phyloP scores from a whole-genome alignment of 192 early-diverging fungal species.

The Coemansia sp. region DNA sequence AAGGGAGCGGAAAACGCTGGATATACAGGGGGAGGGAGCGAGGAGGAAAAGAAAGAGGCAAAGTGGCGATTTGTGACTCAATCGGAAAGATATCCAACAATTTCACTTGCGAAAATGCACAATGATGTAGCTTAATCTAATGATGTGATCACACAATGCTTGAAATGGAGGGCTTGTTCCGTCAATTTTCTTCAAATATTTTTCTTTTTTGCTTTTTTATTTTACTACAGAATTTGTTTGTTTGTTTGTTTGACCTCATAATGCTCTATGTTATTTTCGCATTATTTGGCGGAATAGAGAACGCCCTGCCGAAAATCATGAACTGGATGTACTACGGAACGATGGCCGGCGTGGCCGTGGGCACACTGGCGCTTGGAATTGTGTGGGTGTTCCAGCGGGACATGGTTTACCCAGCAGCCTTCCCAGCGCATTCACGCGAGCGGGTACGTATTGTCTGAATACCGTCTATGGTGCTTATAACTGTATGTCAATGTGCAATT shows the following conservation, averaged over 20 bases:
- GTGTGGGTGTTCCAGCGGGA: conserved; percentile 74
- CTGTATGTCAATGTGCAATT: too few species aligned
- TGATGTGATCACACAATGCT: background rate
- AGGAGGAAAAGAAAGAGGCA: too few species aligned
- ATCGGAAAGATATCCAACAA: conserved; percentile 7
- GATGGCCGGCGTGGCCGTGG: background rate
- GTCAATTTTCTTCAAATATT: too few species aligned
- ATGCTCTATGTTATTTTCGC: conserved; percentile 49
- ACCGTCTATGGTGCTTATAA: too few species aligned
- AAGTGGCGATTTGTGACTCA: too few species aligned
- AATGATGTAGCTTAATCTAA: background rate
- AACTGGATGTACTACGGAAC: conserved; percentile 38
- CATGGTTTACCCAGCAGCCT: conserved; percentile 74
- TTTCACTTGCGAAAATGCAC: background rate
- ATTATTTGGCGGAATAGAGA: conserved; percentile 35
- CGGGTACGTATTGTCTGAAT: conserved; percentile 26
- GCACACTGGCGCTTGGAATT: conserved; percentile 23
- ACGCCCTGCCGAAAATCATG: conserved; percentile 18
- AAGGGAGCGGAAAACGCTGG: background rate
- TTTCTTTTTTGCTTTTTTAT: background rate
- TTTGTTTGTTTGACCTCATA: too few species aligned
- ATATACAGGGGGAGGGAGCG: too few species aligned
- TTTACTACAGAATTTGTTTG: too few species aligned
- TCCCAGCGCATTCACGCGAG: conserved; percentile 49
- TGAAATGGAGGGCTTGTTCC: background rate